Conservation (phyloP, 768 basidiomycete species). For the Rhizopogon vesiculosus region DNA sequence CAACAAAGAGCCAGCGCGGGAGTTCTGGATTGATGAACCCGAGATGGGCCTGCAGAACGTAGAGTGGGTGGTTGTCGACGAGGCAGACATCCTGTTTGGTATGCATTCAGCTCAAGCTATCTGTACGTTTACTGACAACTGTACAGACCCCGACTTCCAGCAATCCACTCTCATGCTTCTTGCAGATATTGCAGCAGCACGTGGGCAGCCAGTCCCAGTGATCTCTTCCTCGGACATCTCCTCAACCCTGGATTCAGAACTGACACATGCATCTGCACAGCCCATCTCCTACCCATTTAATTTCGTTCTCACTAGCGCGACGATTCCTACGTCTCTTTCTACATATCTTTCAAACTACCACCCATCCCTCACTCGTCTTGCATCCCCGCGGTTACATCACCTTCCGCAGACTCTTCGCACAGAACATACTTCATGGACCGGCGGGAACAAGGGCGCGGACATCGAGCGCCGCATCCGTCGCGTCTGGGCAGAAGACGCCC, state of each 20-base stretch:
- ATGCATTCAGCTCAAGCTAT: slow-evolving; percentile 12
- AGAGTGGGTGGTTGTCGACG: slow-evolving; percentile 90
- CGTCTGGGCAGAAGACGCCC: slow-evolving; percentile 71
- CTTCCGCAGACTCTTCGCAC: slow-evolving; percentile 67
- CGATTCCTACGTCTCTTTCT: slow-evolving; percentile 75
- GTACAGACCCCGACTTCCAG: slow-evolving; percentile 75
- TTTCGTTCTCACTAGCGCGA: slow-evolving; percentile 79
- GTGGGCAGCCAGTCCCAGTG: slow-evolving; percentile 22
- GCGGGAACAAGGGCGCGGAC: slow-evolving; percentile 78
- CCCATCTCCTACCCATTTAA: slow-evolving; percentile 64
- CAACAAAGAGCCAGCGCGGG: slow-evolving; percentile 12
- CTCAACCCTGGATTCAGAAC: slow-evolving; percentile 1
- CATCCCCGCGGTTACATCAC: slow-evolving; percentile 75
- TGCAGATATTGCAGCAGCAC: slow-evolving; percentile 63
- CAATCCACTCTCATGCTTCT: slow-evolving; percentile 67
- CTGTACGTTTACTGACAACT: not conserved
- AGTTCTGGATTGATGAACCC: slow-evolving; percentile 43
- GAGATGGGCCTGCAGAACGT: slow-evolving; percentile 63
- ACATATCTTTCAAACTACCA: slow-evolving; percentile 59
- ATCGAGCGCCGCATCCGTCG: slow-evolving; percentile 68
- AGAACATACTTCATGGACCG: slow-evolving; percentile 72
- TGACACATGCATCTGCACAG: slow-evolving; percentile 8
- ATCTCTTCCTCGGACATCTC: slow-evolving; percentile 15
- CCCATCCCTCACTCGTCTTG: slow-evolving; percentile 63
- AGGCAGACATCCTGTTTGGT: slow-evolving; percentile 91